A percentile compares a stretch with the other conserved stretches of the same genome.
phyloP scores from a whole-genome alignment of 768 basidiomycete species.

The Sporobolomyces roseus region DNA sequence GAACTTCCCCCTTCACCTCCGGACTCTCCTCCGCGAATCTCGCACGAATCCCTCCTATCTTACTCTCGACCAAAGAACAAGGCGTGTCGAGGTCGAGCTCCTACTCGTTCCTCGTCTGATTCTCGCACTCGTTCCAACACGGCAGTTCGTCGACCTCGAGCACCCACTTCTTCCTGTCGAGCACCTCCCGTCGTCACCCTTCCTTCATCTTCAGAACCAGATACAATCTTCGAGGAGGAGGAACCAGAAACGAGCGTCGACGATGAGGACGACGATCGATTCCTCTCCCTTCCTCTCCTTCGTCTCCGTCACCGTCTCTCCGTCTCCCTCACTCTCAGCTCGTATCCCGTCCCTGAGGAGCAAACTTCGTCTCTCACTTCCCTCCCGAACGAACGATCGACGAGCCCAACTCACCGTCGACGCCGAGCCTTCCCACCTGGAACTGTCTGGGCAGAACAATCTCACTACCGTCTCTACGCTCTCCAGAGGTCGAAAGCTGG shows the following conservation, averaged over 20 bases:
- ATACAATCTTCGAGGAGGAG: constrained; percentile 1
- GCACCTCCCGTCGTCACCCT: not conserved
- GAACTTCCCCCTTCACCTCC: constrained; percentile 17
- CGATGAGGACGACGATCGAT: constrained; percentile 17
- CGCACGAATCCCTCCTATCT: not conserved
- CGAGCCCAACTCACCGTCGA: not conserved
- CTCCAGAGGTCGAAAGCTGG: constrained; percentile 22
- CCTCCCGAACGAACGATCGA: not conserved
- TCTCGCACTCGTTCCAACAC: not conserved
- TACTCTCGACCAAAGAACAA: constrained; percentile 1
- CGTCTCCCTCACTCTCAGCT: not conserved
- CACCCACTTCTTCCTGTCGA: not conserved
- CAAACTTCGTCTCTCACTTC: not conserved
- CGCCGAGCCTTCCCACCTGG: not conserved
- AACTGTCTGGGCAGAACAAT: constrained; percentile 16
- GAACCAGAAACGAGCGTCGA: not conserved
- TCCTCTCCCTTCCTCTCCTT: constrained; percentile 21
- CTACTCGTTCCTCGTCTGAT: constrained; percentile 2
- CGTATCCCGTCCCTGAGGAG: not conserved
- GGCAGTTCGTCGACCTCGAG: not conserved
- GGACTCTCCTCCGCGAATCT: not conserved
- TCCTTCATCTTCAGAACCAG: not conserved
- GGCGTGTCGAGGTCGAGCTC: constrained; percentile 4
- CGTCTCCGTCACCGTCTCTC: constrained; percentile 25
- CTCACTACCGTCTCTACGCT: constrained; percentile 31